phyloP scores from a whole-genome alignment of 2,329 filamentous ascomycete species.

The Alternaria arbusti region DNA sequence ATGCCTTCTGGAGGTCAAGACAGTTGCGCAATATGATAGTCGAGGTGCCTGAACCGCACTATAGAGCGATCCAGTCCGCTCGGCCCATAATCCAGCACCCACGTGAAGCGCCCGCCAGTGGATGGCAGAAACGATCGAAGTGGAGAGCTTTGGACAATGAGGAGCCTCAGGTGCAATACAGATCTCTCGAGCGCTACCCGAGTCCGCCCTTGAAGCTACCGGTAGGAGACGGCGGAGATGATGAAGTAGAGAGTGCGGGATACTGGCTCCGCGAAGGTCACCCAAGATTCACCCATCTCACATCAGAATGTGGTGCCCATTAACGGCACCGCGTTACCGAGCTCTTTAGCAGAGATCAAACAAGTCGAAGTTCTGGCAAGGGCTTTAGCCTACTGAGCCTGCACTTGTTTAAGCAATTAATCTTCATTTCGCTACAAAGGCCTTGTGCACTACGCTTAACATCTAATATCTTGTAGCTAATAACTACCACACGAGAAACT shows the following conservation, averaged over 20 bases:
- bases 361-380: too few relatives aligned
- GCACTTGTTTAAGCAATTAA: too few relatives aligned
- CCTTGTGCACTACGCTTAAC: too few relatives aligned
- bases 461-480: too few relatives aligned
- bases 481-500: too few relatives aligned
- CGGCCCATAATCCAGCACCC: not conserved
- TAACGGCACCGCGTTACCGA: not conserved
- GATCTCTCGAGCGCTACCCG: conserved; percentile 10
- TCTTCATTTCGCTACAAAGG: too few relatives aligned
- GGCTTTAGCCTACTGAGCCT: too few relatives aligned
- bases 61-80: not conserved
- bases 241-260: conserved; percentile 7
- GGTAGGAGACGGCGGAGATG: not conserved
- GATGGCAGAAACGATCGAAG: not conserved
- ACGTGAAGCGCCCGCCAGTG: not conserved
- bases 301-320: not conserved
- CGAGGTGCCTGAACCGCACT: conserved; percentile 3
- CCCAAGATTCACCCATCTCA: not conserved
- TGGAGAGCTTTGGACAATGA: conserved; percentile 12
- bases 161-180: not conserved
- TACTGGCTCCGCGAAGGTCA: conserved; percentile 11
- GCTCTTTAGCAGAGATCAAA: too few relatives aligned
- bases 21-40: conserved; percentile 12
- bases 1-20: conserved; percentile 4
- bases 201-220: conserved; percentile 7